These are phyloP conservation scores for Alternaria atra DNA, from an alignment of 2,329 filamentous ascomycete genomes.

Conservation along the genomic window DNA sequence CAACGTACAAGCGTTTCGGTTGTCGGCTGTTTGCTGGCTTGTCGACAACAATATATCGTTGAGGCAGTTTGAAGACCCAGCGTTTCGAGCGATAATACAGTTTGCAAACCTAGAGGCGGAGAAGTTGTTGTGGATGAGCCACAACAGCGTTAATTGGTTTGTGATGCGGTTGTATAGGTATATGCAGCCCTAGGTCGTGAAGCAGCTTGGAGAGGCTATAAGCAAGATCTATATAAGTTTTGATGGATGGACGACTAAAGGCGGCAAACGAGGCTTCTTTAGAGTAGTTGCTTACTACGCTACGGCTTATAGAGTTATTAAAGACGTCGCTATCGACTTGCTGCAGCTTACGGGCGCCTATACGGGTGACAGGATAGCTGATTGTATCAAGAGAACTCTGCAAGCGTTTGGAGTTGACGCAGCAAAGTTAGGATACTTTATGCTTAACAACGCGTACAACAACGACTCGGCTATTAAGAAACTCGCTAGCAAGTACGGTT, in stretches of 20 bases:
- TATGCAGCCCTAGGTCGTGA: background rate
- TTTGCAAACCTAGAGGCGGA: background rate
- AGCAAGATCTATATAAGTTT: background rate
- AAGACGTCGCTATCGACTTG: constrained; percentile 11
- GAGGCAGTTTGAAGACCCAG: background rate
- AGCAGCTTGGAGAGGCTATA: background rate
- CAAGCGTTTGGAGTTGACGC: background rate
- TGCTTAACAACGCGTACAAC: background rate
- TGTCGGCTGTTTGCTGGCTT: background rate
- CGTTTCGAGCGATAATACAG: background rate
- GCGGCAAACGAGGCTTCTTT: constrained; percentile 8
- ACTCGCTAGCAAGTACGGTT: background rate
- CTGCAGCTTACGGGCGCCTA: constrained; percentile 7
- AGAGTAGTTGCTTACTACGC: constrained; percentile 10
- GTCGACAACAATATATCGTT: constrained; percentile 7
- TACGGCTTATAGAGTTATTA: background rate
- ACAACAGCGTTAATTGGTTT: background rate
- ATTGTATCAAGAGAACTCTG: background rate
- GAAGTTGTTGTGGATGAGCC: background rate
- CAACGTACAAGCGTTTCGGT: no score
- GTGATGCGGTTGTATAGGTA: background rate
- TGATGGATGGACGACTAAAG: constrained; percentile 11
- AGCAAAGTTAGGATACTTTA: background rate
- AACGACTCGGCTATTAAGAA: background rate
- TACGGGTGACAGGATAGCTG: constrained; percentile 6